phyloP scores from a whole-genome alignment of 176 grass and related monocot species.

The Oryza brachyantha region DNA sequence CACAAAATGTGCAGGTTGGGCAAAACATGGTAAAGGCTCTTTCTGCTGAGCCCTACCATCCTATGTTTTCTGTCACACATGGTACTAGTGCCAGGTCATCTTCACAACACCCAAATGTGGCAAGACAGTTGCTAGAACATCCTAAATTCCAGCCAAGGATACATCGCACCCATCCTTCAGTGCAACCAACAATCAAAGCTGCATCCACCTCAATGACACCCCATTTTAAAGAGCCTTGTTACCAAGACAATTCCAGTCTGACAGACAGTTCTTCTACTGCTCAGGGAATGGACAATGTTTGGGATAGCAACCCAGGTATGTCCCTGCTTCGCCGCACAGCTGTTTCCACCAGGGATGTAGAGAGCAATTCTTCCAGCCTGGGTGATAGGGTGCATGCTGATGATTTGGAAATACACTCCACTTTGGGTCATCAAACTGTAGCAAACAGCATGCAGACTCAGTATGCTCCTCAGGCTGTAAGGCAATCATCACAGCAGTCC shows the following conservation, averaged over 20 bases:
- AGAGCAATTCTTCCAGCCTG: not conserved
- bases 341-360: not conserved
- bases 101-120: not conserved
- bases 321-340: not conserved
- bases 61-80: not conserved
- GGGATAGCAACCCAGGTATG: not conserved
- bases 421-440: not conserved
- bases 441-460: not conserved
- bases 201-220: not conserved
- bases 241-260: not conserved
- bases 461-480: not conserved
- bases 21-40: conserved; percentile 12
- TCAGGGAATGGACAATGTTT: not conserved
- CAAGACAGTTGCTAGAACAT: not conserved
- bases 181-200: not conserved
- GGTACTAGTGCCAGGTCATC: not conserved
- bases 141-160: not conserved
- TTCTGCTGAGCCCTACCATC: not conserved
- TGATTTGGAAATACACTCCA: not conserved
- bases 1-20: not conserved
- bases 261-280: not conserved
- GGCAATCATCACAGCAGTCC: not conserved
- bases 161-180: not conserved
- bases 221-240: not conserved
- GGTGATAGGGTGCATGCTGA: not conserved